Evolutionary conservation across 768 basidiomycete species (phyloP).

Genomic region (Terana coerulea): DNA sequence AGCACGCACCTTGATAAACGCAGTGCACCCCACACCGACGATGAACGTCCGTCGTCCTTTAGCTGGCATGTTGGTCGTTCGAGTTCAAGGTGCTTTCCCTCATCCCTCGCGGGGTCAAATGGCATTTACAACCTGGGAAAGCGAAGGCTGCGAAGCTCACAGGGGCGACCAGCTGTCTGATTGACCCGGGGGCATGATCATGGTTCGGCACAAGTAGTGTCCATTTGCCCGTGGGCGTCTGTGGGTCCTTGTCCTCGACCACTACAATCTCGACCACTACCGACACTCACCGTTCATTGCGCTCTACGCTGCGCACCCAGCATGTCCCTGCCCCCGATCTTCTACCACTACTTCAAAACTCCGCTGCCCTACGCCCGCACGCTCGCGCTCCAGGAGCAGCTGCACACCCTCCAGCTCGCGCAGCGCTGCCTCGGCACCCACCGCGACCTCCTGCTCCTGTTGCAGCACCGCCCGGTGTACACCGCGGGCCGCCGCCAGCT

Average conservation of each 20-base stretch:
- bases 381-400: slow-evolving; percentile 64
- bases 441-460: slow-evolving; percentile 67
- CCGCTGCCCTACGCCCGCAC: slow-evolving; percentile 76
- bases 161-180: too few species aligned
- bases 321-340: slow-evolving; percentile 55
- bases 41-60: slow-evolving; percentile 45
- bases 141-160: too few species aligned
- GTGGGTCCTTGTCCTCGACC: not conserved
- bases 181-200: too few species aligned
- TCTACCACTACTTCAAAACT: slow-evolving; percentile 73
- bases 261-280: not conserved
- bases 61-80: slow-evolving; percentile 15
- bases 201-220: too few species aligned
- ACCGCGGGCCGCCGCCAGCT: slow-evolving; percentile 87
- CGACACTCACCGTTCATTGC: not conserved
- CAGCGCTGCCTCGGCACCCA: slow-evolving; percentile 39
- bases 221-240: too few species aligned
- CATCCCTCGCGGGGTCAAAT: too few species aligned
- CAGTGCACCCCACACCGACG: slow-evolving; percentile 71
- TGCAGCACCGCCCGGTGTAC: slow-evolving; percentile 93
- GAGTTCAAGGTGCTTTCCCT: too few species aligned
- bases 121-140: too few species aligned
- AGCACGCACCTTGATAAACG: slow-evolving; percentile 64
- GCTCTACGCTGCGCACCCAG: not conserved
- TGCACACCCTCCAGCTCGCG: slow-evolving; percentile 66